phyloP scores from a whole-genome alignment of 2,329 filamentous ascomycete species.

The Xylariaceae sp. region DNA sequence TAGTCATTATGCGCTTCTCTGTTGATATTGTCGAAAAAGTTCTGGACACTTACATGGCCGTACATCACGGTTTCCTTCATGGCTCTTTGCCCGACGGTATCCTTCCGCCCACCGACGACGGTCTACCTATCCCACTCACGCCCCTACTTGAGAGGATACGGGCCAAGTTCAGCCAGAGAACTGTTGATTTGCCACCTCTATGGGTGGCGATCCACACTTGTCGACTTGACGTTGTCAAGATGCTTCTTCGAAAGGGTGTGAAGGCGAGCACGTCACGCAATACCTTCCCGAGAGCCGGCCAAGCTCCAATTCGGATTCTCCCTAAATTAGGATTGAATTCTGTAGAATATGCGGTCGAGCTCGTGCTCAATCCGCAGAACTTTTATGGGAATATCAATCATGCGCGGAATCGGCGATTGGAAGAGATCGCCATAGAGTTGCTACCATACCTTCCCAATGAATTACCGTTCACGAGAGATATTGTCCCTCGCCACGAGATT shows the following conservation, averaged over 20 bases:
- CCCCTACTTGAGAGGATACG: too few species aligned
- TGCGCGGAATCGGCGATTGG: not conserved
- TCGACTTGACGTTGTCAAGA: not conserved
- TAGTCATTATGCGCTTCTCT: not conserved
- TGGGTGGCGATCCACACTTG: not conserved
- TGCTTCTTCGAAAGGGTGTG: conserved; percentile 3
- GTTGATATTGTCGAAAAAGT: not conserved
- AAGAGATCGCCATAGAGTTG: not conserved
- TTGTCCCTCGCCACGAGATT: too few species aligned
- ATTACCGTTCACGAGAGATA: too few species aligned
- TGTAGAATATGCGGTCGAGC: not conserved
- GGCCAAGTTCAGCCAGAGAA: too few species aligned
- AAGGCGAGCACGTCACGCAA: not conserved
- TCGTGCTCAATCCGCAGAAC: not conserved
- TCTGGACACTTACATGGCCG: not conserved
- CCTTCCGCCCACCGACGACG: too few species aligned
- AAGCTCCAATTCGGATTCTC: not conserved
- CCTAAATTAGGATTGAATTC: not conserved
- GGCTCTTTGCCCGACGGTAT: too few species aligned
- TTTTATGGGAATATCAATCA: too few species aligned
- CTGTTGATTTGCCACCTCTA: not conserved
- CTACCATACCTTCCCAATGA: not conserved
- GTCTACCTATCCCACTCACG: too few species aligned
- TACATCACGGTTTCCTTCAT: not conserved
- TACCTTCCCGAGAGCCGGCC: not conserved